Base-by-base conservation (phyloP, 306 rosid species). In the Rubus idaeus region DNA sequence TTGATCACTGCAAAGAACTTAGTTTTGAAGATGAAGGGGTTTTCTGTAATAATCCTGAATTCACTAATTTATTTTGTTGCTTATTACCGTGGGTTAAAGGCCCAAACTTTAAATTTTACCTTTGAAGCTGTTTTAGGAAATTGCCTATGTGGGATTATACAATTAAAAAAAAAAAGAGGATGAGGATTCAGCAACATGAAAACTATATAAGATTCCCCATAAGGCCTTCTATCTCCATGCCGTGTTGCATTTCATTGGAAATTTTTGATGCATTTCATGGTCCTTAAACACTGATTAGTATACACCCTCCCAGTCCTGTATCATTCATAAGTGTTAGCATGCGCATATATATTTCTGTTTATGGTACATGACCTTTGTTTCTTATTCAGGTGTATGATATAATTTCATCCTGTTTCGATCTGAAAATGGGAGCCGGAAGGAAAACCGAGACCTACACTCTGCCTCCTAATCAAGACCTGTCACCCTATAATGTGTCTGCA, bases 351-450 rank as follows among this genome's bases (percentile, higher is more conserved):
- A 56, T 74, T 14, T 4, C 7, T 70, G 60, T 16, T 71, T 23
- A 9, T 23, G 69, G 37, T 42, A 51, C 17, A 2, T 45, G 17
- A 3, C 35, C 30, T 39, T 75, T 14, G 4, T 70, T 71, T 79
- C 47, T 67, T 12, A 11, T 79, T 44, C 72, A 51, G 42, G 53
- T 78, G 75, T 61, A n/a, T 60, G 44, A 60, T 82, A 58, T 69
- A 23, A 8, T 16, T 61, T 71, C 76, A 53, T 78, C 76, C 53
- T 77, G 47, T 69, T 82, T 53, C 50, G 39, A 61, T 77, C 47
- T 44, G 78, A 90, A 87, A 83, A 95, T 92, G 93, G 82, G 77
- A 26, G 57, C 81, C 5, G 88, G 87, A 61, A 84, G 82, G 84
- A 83, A 79, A 79, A 39, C 79, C 44, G 89, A 85, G 40, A 69